A percentile compares a stretch with the other conserved stretches of the same genome.
These are phyloP conservation scores for Cytidiella melzeri DNA, from an alignment of 768 basidiomycete genomes.

Conservation along the genomic window DNA sequence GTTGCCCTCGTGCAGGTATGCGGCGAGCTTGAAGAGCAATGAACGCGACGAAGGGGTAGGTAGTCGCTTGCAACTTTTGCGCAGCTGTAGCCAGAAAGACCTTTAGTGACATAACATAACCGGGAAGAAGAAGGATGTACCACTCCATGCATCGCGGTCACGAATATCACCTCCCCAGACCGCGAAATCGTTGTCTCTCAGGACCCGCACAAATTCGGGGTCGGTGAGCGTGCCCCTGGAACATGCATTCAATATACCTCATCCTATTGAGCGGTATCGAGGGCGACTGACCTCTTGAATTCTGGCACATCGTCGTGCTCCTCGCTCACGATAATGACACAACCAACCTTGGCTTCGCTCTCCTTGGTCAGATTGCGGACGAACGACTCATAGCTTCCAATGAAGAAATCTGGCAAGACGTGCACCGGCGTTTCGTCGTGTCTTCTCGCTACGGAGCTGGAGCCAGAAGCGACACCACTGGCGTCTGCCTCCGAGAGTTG, in stretches of 20 bases:
- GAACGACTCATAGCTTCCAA: slow-evolving; percentile 78
- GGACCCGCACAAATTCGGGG: slow-evolving; percentile 54
- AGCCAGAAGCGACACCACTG: slow-evolving; percentile 29
- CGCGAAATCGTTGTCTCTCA: slow-evolving; percentile 70
- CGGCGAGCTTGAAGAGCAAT: slow-evolving; percentile 78
- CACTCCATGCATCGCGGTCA: slow-evolving; percentile 76
- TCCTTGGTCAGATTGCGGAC: slow-evolving; percentile 67
- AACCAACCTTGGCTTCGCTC: slow-evolving; percentile 50
- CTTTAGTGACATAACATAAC: neutral
- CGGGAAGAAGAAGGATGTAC: slow-evolving; percentile 28
- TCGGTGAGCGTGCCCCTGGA: slow-evolving; percentile 72
- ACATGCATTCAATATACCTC: neutral
- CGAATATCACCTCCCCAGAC: slow-evolving; percentile 93
- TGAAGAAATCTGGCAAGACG: slow-evolving; percentile 73
- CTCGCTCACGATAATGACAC: slow-evolving; percentile 77
- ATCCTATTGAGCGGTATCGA: neutral
- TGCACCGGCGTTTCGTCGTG: slow-evolving; percentile 34
- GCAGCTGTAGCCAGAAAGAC: slow-evolving; percentile 36
- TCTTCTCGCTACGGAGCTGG: slow-evolving; percentile 36
- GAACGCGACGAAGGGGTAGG: slow-evolving; percentile 92
- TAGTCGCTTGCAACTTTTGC: slow-evolving; percentile 79
- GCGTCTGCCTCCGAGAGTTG: slow-evolving; percentile 20
- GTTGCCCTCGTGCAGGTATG: slow-evolving; percentile 29
- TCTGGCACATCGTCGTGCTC: slow-evolving; percentile 87
- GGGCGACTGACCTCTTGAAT: slow-evolving; percentile 65